phyloP scores from a whole-genome alignment of 805 yeast genomes.

The Starmerella asiatica region DNA sequence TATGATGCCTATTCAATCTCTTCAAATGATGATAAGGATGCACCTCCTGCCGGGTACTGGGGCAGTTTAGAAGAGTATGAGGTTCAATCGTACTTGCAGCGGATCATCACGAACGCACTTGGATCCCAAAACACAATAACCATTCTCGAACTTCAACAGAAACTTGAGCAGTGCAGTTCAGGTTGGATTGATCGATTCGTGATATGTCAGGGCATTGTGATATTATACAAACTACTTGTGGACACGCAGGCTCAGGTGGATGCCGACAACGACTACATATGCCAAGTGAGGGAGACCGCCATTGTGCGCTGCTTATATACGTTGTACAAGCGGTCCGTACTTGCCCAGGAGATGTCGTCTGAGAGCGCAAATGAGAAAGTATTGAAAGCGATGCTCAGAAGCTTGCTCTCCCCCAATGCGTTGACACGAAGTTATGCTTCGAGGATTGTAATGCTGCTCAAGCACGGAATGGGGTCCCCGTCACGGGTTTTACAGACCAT shows the following conservation, averaged over 20 bases:
- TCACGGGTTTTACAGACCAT: constrained; percentile 2
- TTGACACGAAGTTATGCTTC: background rate
- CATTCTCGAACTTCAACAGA: background rate
- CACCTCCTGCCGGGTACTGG: constrained; percentile 2
- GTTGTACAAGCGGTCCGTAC: background rate
- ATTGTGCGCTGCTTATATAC: constrained; percentile 2
- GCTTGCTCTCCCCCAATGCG: constrained; percentile 1
- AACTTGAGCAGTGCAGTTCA: background rate
- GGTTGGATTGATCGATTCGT: constrained; percentile 11
- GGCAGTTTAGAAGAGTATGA: constrained; percentile 11
- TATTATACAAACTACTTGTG: constrained; percentile 6
- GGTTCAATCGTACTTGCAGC: constrained; percentile 4
- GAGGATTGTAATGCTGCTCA: background rate
- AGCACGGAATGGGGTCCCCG: background rate
- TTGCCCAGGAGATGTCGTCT: constrained; percentile 1
- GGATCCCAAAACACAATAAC: background rate
- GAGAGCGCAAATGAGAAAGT: background rate
- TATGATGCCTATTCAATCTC: too few relatives aligned
- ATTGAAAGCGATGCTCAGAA: background rate
- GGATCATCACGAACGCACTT: background rate
- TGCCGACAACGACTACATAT: background rate
- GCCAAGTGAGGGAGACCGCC: background rate
- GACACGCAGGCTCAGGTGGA: background rate
- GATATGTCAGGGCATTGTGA: constrained; percentile 4
- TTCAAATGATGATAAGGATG: background rate